phyloP scores from a whole-genome alignment of 768 basidiomycete species.

The Termitomyces sp. region DNA sequence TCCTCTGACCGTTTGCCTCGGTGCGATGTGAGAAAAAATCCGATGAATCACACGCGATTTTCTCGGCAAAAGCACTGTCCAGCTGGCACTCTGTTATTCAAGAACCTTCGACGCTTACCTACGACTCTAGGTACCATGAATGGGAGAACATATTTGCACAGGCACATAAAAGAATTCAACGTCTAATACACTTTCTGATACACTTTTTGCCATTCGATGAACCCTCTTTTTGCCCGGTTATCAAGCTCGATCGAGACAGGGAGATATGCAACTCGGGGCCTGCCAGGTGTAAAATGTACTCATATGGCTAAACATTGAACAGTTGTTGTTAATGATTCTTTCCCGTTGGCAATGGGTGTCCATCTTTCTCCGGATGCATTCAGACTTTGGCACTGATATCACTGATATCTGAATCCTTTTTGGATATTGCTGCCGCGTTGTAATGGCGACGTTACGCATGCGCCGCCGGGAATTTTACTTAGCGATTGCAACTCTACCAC shows the following conservation, averaged over 20 bases:
- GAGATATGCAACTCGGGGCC: not conserved
- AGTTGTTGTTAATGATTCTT: not conserved
- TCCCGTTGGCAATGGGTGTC: not conserved
- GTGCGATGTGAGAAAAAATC: conserved; percentile 1
- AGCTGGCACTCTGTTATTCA: not conserved
- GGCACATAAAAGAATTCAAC: conserved; percentile 15
- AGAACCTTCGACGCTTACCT: not conserved
- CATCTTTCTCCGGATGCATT: not conserved
- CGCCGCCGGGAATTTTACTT: conserved; percentile 16
- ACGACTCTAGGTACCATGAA: conserved; percentile 9
- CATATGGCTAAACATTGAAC: not conserved
- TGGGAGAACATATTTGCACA: conserved; percentile 7
- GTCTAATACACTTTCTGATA: conserved; percentile 15
- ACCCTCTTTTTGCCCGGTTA: conserved; percentile 1
- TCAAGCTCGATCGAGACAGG: not conserved
- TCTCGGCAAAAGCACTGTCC: conserved; percentile 12
- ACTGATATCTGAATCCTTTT: not conserved
- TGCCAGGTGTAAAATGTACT: not conserved
- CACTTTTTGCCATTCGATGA: conserved; percentile 4
- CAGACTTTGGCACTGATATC: too few species aligned
- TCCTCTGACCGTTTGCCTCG: conserved; percentile 7
- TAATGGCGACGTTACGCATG: conserved; percentile 5
- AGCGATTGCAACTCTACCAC: conserved; percentile 5
- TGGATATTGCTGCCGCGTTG: conserved; percentile 2
- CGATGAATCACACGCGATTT: conserved; percentile 9